Evolutionary conservation across 2,329 filamentous ascomycete genomes (phyloP), one percentile per base, ranked within the genome.

Genomic region (Onygenales sp.): DNA sequence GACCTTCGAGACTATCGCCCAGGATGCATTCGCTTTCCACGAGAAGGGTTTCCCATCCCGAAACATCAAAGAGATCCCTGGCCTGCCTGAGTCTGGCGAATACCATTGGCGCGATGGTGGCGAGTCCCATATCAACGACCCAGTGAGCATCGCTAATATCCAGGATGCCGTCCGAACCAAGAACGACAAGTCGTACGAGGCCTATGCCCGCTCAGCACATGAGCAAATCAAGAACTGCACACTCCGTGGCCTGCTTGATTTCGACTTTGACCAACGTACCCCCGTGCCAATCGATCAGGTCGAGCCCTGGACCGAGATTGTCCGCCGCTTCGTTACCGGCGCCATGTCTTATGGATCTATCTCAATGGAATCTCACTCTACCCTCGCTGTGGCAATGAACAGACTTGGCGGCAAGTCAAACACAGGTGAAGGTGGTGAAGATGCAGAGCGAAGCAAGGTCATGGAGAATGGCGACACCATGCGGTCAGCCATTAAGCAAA

Each of bases 271-370:
- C 46, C 87, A 93, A 60, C 79, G 83, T 61, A 83, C 79, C 13
- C 83, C 91, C 0, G 88, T 97, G 31, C 89, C 91, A 4, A 95
- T 97, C 60, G 92, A 96, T 62, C 91, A 96, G 71, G 92, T 97
- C 54, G 92, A 97, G 75, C 89, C 92, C 17, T 97, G 92, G 92
- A 96, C 92, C 2, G 91, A 96, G 65, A 96, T 97, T 63, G 92
- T 96, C 45, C 87, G 92, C 59, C 87, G 92, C 58, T 96, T 96
- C 76, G 93, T 92, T 63, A 96, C 92, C 40, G 92, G 92, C 68
- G 92, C 92, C 62, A 97, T 97, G 92, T 97, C 92, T 2, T 97
- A 97, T 67, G 92, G 92, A 47, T 96, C 92, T 42, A 97, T 97
- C 64, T 96, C 92, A 5, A 95, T 96, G 89, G 92, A 97, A 70